Conservation (phyloP, 495 filamentous ascomycete genomes). For the Xylaria castorea region DNA sequence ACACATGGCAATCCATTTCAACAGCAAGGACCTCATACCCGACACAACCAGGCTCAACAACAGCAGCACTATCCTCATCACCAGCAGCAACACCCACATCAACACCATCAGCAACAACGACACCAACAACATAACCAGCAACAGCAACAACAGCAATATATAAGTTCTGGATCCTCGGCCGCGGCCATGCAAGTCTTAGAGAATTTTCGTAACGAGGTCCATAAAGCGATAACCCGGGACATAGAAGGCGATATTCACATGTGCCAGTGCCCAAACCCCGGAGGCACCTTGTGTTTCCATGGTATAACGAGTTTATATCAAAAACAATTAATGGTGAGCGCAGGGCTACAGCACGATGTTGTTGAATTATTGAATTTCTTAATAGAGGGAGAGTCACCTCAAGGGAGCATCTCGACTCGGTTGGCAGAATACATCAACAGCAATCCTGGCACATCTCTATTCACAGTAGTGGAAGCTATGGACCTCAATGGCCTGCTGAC, state of each 20-base stretch:
- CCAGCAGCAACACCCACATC: not conserved
- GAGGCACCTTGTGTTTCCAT: not conserved
- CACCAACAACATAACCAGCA: not conserved
- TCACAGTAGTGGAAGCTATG: not conserved
- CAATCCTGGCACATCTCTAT: not conserved
- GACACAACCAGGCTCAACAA: not conserved
- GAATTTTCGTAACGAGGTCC: not conserved
- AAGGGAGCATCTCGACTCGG: not conserved
- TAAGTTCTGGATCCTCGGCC: not conserved
- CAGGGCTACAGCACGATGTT: not conserved
- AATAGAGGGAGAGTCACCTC: not conserved
- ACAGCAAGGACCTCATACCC: not conserved
- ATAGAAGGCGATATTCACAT: not conserved
- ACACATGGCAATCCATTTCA: not conserved
- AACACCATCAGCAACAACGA: not conserved
- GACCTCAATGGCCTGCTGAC: not conserved
- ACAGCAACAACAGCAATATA: not conserved
- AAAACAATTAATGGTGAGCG: not conserved
- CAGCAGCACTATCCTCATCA: not conserved
- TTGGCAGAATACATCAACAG: not conserved
- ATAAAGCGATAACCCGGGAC: not conserved
- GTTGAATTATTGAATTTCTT: not conserved
- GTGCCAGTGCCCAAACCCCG: not conserved
- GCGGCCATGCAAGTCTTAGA: not conserved
- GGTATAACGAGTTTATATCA: not conserved